Evolutionary conservation across 192 early-diverging fungal species (phyloP), one percentile per base, ranked within the genome.

Genomic region (Podila minutissima): DNA sequence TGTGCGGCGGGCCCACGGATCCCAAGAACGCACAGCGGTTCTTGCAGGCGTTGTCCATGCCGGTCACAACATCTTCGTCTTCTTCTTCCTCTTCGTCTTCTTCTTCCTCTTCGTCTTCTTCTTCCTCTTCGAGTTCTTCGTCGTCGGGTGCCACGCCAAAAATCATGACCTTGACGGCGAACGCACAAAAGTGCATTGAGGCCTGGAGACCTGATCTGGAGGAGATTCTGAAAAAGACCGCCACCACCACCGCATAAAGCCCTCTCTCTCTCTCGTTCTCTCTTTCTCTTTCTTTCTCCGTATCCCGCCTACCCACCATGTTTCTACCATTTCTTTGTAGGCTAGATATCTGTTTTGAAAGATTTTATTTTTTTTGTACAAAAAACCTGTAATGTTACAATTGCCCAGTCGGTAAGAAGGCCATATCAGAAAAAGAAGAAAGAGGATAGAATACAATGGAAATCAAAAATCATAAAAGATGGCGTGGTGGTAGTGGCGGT

Each of bases 101-200:
- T 35, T 28, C 9, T n/a, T n/a, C n/a, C n/a, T 33, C 29, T 4
- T 5, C 64, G 28, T 53, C 64, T 53, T 7, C 22, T 19, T 19
- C 24, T 58, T 55, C 59, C 15, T 3, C 24, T 1, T 26, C 57
- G 57, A 69, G 35, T 6, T 22, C 31, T 35, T 28, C 9, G 13
- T 6, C 1, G 67, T 5, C 11, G 37, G 24, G 8, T 22, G 29
- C 12, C 13, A 32, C 59, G 3, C 59, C 24, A 46, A 65, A 50
- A 46, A 28, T 35, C 22, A 33, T 59, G 19, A 49, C 53, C 20
- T 19, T 73, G 50, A 69, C 66, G 2, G 15, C 65, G 24, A 69
- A 59, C 29, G 74, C 67, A 2, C 58, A 75, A 60, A 64, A 51
- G 32, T 69, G 67, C 33, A 68, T 75, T 24, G 74, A 75, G 33